Evolutionary conservation across 768 basidiomycete species (phyloP), one percentile per base, ranked within the genome.

Genomic region (Hemileccinum rubropunctum): DNA sequence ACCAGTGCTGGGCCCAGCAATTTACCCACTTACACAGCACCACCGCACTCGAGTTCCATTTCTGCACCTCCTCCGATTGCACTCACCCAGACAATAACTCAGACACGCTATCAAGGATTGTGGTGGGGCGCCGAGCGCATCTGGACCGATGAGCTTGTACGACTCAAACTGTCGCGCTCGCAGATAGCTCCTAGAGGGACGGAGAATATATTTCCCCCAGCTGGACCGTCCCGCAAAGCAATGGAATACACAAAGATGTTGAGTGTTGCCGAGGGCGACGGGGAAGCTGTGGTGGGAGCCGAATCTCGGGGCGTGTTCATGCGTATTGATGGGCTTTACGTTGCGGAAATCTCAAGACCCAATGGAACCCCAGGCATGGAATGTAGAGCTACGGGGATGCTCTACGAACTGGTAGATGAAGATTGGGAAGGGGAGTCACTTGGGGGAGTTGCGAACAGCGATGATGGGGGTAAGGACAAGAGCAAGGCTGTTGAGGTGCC

Each of bases 121-220:
- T 95, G 91, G 91, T 89, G 88, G 86, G 93, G 93, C 8, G 81
- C 84, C 1, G 92, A 94, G 61, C 78, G 89, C 27, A 88, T 94
- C 46, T 95, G 92, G 91, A 73, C 78, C 5, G 88, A 87, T 51
- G 92, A 95, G 54, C 78, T 94, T 48, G 79, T 94, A 33, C 80
- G 92, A 20, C 73, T 95, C 42, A 89, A 89, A 59, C 67, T 86
- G 21, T 77, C 83, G 1, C 78, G 88, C 34, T 71, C 75, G 30
- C 80, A 81, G 53, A 73, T 91, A 48, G 86, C 86, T 12, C 87
- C 88, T 6, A 58, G 73, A 33, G 88, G 89, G 18, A 76, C 77
- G 2, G 74, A 77, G 39, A 64, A 79, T 50, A 83, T 91, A 36
- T 65, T 75, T 3, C 69, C 83, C 1, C 83, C 88, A 1, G 78